These are phyloP conservation scores for Trypanosoma cruzi DNA, from an alignment of 208 protist species.

Conservation along the genomic window DNA sequence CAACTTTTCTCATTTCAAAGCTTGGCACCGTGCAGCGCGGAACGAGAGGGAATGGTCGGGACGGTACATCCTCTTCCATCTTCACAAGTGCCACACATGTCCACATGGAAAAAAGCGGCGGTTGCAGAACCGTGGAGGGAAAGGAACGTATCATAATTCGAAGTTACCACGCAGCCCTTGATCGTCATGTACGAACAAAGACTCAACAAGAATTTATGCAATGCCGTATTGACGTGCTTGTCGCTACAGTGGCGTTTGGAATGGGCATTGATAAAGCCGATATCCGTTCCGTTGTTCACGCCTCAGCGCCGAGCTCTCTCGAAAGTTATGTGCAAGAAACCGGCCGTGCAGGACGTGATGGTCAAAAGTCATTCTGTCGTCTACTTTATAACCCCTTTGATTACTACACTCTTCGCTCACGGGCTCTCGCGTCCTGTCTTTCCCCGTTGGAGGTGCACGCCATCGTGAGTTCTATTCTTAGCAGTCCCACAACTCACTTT, in stretches of 20 bases:
- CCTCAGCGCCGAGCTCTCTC: slow-evolving; percentile 93
- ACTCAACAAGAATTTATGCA: slow-evolving; percentile 91
- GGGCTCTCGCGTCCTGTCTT: slow-evolving; percentile 50
- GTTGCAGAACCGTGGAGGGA: background rate
- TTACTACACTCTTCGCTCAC: slow-evolving; percentile 93
- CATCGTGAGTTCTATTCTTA: slow-evolving; percentile 56
- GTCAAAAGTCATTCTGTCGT: slow-evolving; percentile 65
- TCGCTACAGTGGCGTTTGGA: slow-evolving; percentile 97
- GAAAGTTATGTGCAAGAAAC: slow-evolving; percentile 98
- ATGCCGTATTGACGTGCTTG: slow-evolving; percentile 90
- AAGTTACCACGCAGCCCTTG: slow-evolving; percentile 83
- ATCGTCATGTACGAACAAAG: slow-evolving; percentile 37
- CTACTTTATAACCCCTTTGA: slow-evolving; percentile 93
- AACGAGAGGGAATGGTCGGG: slow-evolving; percentile 5
- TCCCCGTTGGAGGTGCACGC: slow-evolving; percentile 60
- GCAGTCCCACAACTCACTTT: slow-evolving; percentile 37
- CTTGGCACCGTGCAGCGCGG: slow-evolving; percentile 19
- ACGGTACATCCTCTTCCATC: slow-evolving; percentile 18
- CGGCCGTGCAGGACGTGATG: slow-evolving; percentile 96
- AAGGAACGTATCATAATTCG: slow-evolving; percentile 41
- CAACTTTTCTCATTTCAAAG: slow-evolving; percentile 49
- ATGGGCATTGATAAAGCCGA: slow-evolving; percentile 99
- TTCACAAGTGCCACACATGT: slow-evolving; percentile 37
- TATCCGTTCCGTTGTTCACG: slow-evolving; percentile 97
- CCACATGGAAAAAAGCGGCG: slow-evolving; percentile 7